Conservation (phyloP, 2,329 filamentous ascomycete species). For the Bipolaris gigantea region DNA sequence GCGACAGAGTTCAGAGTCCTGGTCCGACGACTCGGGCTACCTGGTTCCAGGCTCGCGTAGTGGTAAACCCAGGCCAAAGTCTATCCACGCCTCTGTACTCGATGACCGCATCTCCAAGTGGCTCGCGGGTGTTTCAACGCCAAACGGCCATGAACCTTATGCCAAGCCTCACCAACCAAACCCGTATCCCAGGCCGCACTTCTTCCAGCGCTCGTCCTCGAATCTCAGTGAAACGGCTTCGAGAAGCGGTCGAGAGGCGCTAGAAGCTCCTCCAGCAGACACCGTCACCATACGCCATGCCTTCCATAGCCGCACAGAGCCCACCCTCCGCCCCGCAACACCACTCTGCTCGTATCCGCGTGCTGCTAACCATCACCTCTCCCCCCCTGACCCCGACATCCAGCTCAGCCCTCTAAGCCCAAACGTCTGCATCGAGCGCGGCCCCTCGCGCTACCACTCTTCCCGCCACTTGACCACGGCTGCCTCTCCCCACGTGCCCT, state of each 20-base stretch:
- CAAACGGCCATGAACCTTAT: background rate
- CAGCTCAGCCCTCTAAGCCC: conserved; percentile 31
- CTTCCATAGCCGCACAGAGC: background rate
- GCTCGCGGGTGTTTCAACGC: conserved; percentile 14
- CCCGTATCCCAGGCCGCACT: background rate
- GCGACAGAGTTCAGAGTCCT: conserved; percentile 24
- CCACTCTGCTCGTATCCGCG: background rate
- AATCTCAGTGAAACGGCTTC: background rate
- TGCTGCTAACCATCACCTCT: background rate
- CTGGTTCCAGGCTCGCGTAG: conserved; percentile 10
- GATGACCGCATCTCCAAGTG: conserved; percentile 22
- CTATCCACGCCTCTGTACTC: background rate
- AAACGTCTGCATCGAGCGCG: conserved; percentile 37
- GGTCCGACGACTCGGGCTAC: conserved; percentile 36
- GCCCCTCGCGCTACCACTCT: conserved; percentile 22
- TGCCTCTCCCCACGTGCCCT: background rate
- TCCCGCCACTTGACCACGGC: background rate
- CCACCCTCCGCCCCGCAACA: background rate
- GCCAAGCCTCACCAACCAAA: background rate
- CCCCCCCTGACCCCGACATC: conserved; percentile 11
- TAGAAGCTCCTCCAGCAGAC: background rate
- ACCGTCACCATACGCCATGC: no score
- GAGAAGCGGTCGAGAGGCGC: background rate
- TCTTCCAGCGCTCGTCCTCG: background rate
- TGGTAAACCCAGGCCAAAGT: background rate